Conservation (phyloP, 148 eudicot species). For the Dysphania ambrosioides region DNA sequence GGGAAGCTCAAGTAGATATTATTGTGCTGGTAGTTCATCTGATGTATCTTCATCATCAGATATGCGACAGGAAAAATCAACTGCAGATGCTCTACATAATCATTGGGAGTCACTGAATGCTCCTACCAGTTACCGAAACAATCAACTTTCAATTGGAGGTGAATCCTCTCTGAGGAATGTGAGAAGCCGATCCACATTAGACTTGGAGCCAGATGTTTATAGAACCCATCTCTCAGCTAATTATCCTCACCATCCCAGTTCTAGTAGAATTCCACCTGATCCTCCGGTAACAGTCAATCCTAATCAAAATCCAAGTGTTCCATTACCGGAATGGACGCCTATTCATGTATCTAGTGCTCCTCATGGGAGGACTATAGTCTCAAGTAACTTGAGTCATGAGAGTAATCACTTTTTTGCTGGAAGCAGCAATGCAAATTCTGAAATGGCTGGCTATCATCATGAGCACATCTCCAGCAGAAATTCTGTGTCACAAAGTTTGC, state of each 20-base stretch:
- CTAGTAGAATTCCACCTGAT: constrained; percentile 40
- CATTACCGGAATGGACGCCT: constrained; percentile 59
- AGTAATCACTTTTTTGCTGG: constrained; percentile 37
- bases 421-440: constrained; percentile 34
- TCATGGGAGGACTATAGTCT: constrained; percentile 41
- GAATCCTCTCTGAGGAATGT: constrained; percentile 68
- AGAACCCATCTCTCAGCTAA: constrained; percentile 40
- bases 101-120: constrained; percentile 45
- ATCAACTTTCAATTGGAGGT: constrained; percentile 45
- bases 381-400: constrained; percentile 40
- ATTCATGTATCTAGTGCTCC: constrained; percentile 38
- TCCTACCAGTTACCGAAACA: constrained; percentile 39
- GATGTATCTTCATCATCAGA: constrained; percentile 46
- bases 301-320: constrained; percentile 42
- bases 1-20: constrained; percentile 61
- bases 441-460: constrained; percentile 42
- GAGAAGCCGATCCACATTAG: constrained; percentile 60
- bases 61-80: constrained; percentile 51
- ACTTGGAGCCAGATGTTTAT: constrained; percentile 43
- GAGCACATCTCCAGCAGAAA: constrained; percentile 38
- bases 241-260: constrained; percentile 36
- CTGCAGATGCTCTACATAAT: constrained; percentile 43
- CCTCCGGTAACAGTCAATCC: constrained; percentile 41
- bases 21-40: constrained; percentile 56
- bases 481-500: constrained; percentile 39